Base-by-base conservation (phyloP, 2,329 filamentous ascomycete genomes). In the Sclerotinia minor region DNA sequence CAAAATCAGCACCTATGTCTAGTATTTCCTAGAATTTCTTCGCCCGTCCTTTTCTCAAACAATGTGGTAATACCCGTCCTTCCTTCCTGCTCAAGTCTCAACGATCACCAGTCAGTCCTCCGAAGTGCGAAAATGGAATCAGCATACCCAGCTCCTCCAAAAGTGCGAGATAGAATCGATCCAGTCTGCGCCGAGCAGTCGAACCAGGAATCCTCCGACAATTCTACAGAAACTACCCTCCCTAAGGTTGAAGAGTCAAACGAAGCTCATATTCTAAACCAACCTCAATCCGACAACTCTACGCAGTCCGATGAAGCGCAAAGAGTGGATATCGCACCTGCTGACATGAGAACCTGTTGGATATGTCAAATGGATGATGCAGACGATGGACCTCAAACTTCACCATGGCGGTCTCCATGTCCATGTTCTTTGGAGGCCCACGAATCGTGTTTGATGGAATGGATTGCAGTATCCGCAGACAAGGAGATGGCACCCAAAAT, bases 351-450 rank as follows among this genome's bases (percentile, higher is more conserved):
- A 61, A 82, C 81, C 74, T 89, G 87, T 80, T 89, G 87, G 79
- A 87, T 89, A 74, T 89, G 87, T 75, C 81, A 88, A 41, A 82
- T 81, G 71, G 86, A 86, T 61, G 81, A 87, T 71, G 80, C 80
- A 35, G 82, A 86, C 50, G 76, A 77, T 61, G 78, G 80, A 26
- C 75, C 82, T 11, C 81, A 84, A 5, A 75, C 76, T 24, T 77
- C 79, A 57, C 78, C 81, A 66, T 99, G 95, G 94, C 88, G 92
- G 55, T 91, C 90, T 66, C 94, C 95, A 1, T 99, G 95, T 77
- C 90, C 90, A 0, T 99, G 95, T 79, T 93, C 92, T 17, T 83
- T 99, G 50, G 91, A 92, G 67, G 95, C 94, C 1, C 95, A 99
- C 77, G 93, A 98, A 78, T 86, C 88, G 69, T 97, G 94, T 77